These are phyloP conservation scores for Dactylella cylindrospora DNA, from an alignment of 2,329 filamentous ascomycete genomes.

Conservation along the genomic window DNA sequence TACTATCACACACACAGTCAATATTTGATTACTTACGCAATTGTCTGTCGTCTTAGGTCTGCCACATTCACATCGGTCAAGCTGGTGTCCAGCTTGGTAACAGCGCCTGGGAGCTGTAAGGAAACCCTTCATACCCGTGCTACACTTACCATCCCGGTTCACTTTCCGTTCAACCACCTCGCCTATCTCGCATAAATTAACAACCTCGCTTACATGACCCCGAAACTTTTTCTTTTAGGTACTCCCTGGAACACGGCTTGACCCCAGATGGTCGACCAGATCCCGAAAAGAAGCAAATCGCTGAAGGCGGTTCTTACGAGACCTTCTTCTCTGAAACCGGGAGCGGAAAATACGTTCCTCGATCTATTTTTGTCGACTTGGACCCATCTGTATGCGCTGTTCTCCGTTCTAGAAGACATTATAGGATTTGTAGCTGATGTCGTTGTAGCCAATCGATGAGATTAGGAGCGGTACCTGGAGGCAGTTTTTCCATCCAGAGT, in stretches of 20 bases:
- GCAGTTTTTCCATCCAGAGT: conserved; percentile 66
- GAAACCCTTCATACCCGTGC: conserved; percentile 31
- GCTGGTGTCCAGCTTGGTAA: conserved; percentile 69
- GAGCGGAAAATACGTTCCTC: conserved; percentile 67
- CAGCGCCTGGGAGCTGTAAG: conserved; percentile 69
- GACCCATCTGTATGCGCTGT: conserved; percentile 61
- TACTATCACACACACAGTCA: no score
- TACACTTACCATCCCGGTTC: conserved; percentile 28
- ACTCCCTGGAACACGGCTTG: conserved; percentile 67
- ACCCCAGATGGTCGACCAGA: conserved; percentile 63
- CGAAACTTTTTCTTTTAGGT: conserved; percentile 53
- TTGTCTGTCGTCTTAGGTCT: no score
- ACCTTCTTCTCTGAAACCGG: conserved; percentile 69
- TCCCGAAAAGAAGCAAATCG: conserved; percentile 55
- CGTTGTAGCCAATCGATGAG: conserved; percentile 63
- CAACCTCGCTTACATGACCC: conserved; percentile 19
- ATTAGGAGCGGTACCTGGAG: conserved; percentile 66
- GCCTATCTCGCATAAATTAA: conserved; percentile 12
- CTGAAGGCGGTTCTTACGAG: conserved; percentile 60
- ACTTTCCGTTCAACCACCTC: conserved; percentile 10
- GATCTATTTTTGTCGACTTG: conserved; percentile 68
- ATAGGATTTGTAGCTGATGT: conserved; percentile 36
- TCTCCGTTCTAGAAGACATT: neutral
- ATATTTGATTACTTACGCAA: no score
- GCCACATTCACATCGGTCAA: conserved; percentile 69